Evolutionary conservation across 176 grass and related monocot genomes (phyloP).

Genomic region (Thalia dealbata): DNA sequence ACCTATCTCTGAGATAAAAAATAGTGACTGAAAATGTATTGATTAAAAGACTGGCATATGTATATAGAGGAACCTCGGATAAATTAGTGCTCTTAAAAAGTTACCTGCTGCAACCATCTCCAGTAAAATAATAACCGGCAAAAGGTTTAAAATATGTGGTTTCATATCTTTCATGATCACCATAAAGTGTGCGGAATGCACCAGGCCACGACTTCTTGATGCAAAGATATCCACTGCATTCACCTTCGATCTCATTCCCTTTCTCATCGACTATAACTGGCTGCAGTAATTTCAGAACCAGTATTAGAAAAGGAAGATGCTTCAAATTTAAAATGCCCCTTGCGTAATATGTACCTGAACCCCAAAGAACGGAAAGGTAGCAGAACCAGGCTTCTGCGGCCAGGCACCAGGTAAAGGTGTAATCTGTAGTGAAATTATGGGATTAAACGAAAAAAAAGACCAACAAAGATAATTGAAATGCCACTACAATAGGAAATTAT

Average conservation of each 20-base stretch:
- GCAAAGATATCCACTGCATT: slow-evolving; percentile 98
- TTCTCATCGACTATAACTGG: slow-evolving; percentile 89
- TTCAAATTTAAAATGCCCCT: background rate
- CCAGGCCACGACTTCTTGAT: slow-evolving; percentile 97
- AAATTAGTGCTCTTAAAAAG: background rate
- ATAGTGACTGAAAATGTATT: background rate
- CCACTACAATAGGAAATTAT: background rate
- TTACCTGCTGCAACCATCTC: slow-evolving; percentile 94
- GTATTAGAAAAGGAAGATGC: background rate
- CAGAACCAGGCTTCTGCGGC: slow-evolving; percentile 95
- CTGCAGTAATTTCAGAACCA: slow-evolving; percentile 28
- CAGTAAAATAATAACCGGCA: slow-evolving; percentile 90
- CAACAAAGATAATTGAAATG: background rate
- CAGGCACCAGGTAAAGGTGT: slow-evolving; percentile 85
- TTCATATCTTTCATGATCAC: slow-evolving; percentile 96
- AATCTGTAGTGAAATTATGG: slow-evolving; percentile 45
- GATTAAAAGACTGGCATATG: slow-evolving; percentile 12
- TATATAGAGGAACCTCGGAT: background rate
- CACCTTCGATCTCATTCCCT: slow-evolving; percentile 70
- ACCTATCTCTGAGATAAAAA: background rate
- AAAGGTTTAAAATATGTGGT: slow-evolving; percentile 99
- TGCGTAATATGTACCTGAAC: slow-evolving; percentile 49
- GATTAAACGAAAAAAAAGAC: slow-evolving; percentile 4
- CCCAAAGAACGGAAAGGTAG: slow-evolving; percentile 92
- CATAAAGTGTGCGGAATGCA: slow-evolving; percentile 82